phyloP scores from a whole-genome alignment of 2,329 filamentous ascomycete genomes.

The Kalaharituber pfeilii region DNA sequence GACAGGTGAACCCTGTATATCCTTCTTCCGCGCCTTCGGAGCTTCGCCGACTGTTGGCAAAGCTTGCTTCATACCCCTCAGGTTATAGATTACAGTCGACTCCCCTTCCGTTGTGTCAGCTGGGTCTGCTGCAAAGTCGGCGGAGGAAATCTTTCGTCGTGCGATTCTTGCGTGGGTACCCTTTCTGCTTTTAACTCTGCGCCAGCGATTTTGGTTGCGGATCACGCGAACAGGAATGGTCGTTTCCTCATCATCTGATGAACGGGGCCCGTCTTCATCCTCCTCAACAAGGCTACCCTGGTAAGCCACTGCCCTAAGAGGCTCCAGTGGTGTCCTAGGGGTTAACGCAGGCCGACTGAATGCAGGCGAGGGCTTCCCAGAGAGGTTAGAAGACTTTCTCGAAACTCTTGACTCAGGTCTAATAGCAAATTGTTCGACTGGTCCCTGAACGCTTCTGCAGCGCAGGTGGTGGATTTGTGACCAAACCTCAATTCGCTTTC shows the following conservation, averaged over 20 bases:
- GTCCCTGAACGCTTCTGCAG: conserved; percentile 19
- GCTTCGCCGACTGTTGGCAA: not conserved
- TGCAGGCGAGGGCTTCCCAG: not conserved
- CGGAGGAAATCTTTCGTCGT: not conserved
- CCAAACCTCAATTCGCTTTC: conserved; percentile 64
- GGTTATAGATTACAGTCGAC: not conserved
- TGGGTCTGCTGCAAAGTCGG: not conserved
- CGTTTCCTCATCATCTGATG: not conserved
- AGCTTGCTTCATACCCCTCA: not conserved
- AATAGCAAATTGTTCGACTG: conserved; percentile 1
- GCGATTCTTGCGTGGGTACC: not conserved
- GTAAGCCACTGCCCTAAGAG: not conserved
- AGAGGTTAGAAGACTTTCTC: not conserved
- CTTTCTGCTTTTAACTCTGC: not conserved
- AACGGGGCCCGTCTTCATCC: not conserved
- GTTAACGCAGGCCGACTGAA: not conserved
- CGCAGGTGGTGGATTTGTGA: conserved; percentile 56
- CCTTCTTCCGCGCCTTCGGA: not conserved
- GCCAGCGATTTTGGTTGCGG: not conserved
- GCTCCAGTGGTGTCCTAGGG: not conserved
- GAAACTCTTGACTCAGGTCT: not conserved
- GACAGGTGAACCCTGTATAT: too few species aligned
- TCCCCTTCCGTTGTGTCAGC: not conserved
- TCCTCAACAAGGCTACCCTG: not conserved
- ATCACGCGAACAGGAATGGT: not conserved